A percentile compares a stretch with the other conserved stretches of the same genome.
Evolutionary conservation across 306 rosid species (phyloP).

Genomic region (Glycine soja): DNA sequence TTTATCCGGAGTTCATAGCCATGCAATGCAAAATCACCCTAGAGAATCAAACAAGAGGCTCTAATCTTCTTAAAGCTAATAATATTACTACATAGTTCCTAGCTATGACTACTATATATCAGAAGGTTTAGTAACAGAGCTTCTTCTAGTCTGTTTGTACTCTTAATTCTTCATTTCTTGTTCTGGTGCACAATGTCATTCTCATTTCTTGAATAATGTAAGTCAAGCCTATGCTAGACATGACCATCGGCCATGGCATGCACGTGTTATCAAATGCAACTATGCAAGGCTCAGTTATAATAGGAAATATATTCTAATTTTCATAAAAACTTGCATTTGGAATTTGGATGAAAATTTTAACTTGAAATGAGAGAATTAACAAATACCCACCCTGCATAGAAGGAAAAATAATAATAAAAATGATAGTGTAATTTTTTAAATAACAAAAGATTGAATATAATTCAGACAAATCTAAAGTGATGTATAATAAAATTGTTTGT

Average conservation of each 20-base stretch:
- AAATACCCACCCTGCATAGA: neutral
- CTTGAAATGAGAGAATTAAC: neutral
- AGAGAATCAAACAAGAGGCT: neutral
- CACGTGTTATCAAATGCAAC: constrained; percentile 7
- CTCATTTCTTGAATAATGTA: constrained; percentile 30
- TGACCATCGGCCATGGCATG: constrained; percentile 37
- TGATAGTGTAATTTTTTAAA: neutral
- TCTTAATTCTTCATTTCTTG: constrained; percentile 11
- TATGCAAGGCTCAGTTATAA: neutral
- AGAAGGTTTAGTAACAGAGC: constrained; percentile 20
- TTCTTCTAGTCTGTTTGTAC: constrained; percentile 12
- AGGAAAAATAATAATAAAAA: neutral
- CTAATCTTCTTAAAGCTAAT: constrained; percentile 6
- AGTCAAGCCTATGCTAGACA: constrained; percentile 3
- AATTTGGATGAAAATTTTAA: constrained; percentile 35
- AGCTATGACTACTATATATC: neutral
- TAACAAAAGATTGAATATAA: constrained; percentile 6
- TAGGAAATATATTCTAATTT: neutral
- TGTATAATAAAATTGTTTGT: neutral
- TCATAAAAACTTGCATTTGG: constrained; percentile 10
- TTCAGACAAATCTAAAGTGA: neutral
- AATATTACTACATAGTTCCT: constrained; percentile 19
- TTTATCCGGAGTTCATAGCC: constrained; percentile 46
- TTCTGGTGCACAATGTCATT: constrained; percentile 14
- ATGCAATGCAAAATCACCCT: constrained; percentile 33